phyloP scores from a whole-genome alignment of 1,284 basidiomycete species.

The Cutaneotrichosporon curvatum region DNA sequence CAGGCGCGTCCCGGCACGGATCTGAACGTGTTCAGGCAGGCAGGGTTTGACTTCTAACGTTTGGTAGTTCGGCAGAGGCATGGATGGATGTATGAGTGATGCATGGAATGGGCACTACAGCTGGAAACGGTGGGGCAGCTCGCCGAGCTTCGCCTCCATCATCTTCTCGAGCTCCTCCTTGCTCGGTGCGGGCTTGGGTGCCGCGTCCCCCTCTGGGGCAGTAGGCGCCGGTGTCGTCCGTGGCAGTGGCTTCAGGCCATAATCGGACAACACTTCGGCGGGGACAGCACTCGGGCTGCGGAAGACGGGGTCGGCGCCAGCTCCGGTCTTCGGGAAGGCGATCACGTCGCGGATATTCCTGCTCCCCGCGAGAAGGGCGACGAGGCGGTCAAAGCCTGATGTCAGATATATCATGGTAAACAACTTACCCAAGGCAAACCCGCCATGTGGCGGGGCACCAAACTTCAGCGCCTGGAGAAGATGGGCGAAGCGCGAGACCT shows the following conservation, averaged over 20 bases:
- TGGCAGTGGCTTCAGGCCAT: slow-evolving; percentile 28
- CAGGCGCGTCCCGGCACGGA: slow-evolving; percentile 50
- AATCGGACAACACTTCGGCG: slow-evolving; percentile 51
- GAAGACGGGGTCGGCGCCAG: slow-evolving; percentile 80
- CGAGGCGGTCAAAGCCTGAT: slow-evolving; percentile 80
- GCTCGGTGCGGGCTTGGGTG: background rate
- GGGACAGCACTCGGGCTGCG: slow-evolving; percentile 66
- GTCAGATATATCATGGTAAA: background rate
- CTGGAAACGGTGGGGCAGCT: slow-evolving; percentile 1
- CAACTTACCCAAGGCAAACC: slow-evolving; percentile 73
- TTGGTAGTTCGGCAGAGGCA: too few species aligned
- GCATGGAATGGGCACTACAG: too few species aligned
- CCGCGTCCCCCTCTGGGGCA: too few species aligned
- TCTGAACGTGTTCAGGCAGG: slow-evolving; percentile 64
- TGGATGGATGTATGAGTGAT: too few species aligned
- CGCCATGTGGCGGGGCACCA: slow-evolving; percentile 93
- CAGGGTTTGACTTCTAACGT: slow-evolving; percentile 73
- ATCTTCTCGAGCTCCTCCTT: background rate
- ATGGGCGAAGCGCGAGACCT: slow-evolving; percentile 70
- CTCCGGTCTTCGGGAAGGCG: slow-evolving; percentile 85
- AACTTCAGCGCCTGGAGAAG: slow-evolving; percentile 75
- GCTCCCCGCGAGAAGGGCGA: slow-evolving; percentile 79
- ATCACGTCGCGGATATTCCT: slow-evolving; percentile 88
- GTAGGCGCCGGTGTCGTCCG: background rate
- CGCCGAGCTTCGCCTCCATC: background rate